These are phyloP conservation scores for Thuja plicata DNA, from an alignment of 83 land plant genomes.

Conservation along the genomic window DNA sequence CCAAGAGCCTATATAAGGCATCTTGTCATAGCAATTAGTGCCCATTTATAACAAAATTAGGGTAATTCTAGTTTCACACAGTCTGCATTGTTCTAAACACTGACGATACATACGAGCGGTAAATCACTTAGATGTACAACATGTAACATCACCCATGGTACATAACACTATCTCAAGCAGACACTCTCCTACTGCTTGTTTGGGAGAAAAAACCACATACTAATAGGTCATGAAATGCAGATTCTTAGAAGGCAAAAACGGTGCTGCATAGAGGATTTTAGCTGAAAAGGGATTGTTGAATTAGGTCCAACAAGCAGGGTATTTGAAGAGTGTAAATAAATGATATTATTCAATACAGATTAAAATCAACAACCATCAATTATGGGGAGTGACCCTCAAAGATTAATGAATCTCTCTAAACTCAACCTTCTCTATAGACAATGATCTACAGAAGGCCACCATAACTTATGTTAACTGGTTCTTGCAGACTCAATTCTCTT, in stretches of 20 bases:
- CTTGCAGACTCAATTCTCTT: not conserved
- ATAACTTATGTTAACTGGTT: not conserved
- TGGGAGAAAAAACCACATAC: not conserved
- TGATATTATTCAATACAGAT: not conserved
- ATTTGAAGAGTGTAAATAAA: not conserved
- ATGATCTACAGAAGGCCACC: not conserved
- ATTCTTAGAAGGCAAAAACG: not conserved
- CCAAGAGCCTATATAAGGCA: not conserved
- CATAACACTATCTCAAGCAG: constrained; percentile 5
- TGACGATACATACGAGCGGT: not conserved
- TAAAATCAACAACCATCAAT: not conserved
- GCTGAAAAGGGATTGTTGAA: not conserved
- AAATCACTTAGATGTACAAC: not conserved
- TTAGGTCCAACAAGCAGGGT: not conserved
- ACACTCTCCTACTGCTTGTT: not conserved
- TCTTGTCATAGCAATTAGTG: not conserved
- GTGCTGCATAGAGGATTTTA: not conserved
- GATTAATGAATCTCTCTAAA: not conserved
- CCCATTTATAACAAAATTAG: not conserved
- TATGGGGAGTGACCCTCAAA: not conserved
- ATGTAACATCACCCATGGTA: not conserved
- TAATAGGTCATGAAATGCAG: not conserved
- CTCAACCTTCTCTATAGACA: not conserved
- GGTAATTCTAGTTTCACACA: not conserved
- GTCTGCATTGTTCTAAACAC: not conserved